phyloP scores from a whole-genome alignment of 805 yeast genomes.

The Lachancea nothofagi region DNA sequence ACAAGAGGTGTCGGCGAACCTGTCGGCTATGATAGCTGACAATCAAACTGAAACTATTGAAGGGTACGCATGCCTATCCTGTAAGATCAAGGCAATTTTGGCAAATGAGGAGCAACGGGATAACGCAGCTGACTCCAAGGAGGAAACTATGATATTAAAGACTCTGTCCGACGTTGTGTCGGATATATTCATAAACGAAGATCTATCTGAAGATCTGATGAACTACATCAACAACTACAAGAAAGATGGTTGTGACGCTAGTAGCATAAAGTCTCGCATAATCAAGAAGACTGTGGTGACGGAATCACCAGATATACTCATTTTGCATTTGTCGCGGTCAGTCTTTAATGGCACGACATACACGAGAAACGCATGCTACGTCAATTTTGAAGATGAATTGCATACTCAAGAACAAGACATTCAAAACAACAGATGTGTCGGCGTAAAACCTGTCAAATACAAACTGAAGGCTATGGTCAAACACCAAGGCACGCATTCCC shows the following conservation, averaged over 20 bases:
- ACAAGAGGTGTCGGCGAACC: constrained; percentile 38
- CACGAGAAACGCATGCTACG: constrained; percentile 69
- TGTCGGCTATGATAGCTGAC: constrained; percentile 50
- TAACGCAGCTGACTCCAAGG: constrained; percentile 18
- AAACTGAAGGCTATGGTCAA: constrained; percentile 66
- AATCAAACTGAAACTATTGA: constrained; percentile 64
- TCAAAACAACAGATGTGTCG: constrained; percentile 16
- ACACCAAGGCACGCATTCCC: constrained; percentile 82
- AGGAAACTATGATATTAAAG: constrained; percentile 33
- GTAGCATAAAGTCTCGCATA: constrained; percentile 55
- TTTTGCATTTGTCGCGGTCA: constrained; percentile 84
- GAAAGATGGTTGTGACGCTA: constrained; percentile 39
- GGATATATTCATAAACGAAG: constrained; percentile 54
- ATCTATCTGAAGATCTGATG: constrained; percentile 48
- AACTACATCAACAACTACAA: constrained; percentile 44
- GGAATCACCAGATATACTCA: constrained; percentile 63
- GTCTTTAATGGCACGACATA: constrained; percentile 62
- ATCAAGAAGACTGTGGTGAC: constrained; percentile 57
- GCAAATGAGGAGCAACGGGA: constrained; percentile 28
- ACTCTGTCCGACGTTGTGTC: constrained; percentile 35
- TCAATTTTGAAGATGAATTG: constrained; percentile 56
- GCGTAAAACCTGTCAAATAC: constrained; percentile 39
- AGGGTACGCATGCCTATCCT: constrained; percentile 73
- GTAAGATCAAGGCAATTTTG: constrained; percentile 49
- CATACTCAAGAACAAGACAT: constrained; percentile 40